These are phyloP conservation scores for Magnusiomyces sp. DNA, from an alignment of 1,139 yeast species.

Conservation along the genomic window DNA sequence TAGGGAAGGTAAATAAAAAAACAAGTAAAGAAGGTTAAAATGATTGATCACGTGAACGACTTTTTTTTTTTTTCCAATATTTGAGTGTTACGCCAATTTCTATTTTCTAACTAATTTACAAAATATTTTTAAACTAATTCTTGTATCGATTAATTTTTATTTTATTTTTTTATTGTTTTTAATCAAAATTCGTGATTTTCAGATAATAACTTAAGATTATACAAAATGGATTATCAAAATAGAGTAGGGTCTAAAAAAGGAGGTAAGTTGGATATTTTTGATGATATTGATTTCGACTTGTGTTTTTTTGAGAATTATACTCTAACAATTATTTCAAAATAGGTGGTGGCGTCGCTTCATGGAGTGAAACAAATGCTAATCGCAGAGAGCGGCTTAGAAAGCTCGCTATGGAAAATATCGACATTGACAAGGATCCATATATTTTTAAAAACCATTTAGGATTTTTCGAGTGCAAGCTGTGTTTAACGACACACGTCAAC, in stretches of 20 bases:
- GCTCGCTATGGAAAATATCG: conserved; percentile 53
- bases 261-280: conserved; percentile 33
- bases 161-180: background rate
- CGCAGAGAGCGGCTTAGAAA: conserved; percentile 57
- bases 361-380: conserved; percentile 57
- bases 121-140: too few species aligned
- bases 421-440: conserved; percentile 66
- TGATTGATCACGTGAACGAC: too few species aligned
- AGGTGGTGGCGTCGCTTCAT: conserved; percentile 69
- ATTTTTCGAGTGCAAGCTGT: conserved; percentile 62
- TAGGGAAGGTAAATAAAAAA: too few species aligned
- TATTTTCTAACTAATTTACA: too few species aligned
- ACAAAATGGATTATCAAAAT: conserved; percentile 47
- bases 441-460: conserved; percentile 70
- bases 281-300: conserved; percentile 33
- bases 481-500: conserved; percentile 64
- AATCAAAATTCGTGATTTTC: background rate
- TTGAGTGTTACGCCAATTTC: too few species aligned
- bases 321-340: background rate
- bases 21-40: too few species aligned
- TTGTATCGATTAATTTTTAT: too few species aligned
- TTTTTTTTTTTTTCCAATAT: too few species aligned
- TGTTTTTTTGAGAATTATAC: background rate
- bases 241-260: conserved; percentile 53
- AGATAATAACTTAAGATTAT: background rate